phyloP scores from a whole-genome alignment of 257 asterid species.

The Solanum lycopersicoides region DNA sequence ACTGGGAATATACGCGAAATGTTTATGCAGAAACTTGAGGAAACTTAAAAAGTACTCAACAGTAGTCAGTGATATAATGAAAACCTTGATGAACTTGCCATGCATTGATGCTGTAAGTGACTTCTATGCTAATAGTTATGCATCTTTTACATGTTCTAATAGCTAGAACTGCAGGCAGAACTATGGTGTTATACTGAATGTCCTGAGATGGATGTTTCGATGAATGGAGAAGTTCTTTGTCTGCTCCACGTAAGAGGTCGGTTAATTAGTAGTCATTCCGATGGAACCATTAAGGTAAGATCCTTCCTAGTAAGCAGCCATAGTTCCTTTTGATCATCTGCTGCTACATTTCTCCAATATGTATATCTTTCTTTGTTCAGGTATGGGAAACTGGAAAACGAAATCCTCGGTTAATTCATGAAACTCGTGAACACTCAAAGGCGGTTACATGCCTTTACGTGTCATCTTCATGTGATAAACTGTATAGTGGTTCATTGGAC shows the following conservation, averaged over 20 bases:
- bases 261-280: slow-evolving; percentile 63
- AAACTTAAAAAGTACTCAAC: slow-evolving; percentile 53
- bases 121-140: background rate
- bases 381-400: slow-evolving; percentile 67
- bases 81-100: slow-evolving; percentile 59
- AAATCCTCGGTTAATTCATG: slow-evolving; percentile 51
- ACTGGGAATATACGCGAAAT: slow-evolving; percentile 43
- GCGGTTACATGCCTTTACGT: slow-evolving; percentile 60
- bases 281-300: slow-evolving; percentile 72
- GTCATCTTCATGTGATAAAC: slow-evolving; percentile 45
- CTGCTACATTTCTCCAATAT: background rate
- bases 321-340: background rate
- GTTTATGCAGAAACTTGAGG: slow-evolving; percentile 49
- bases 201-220: slow-evolving; percentile 47
- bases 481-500: slow-evolving; percentile 73
- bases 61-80: slow-evolving; percentile 48
- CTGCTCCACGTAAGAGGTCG: slow-evolving; percentile 41
- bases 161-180: slow-evolving; percentile 43
- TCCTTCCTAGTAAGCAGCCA: background rate
- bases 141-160: background rate
- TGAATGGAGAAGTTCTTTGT: slow-evolving; percentile 72
- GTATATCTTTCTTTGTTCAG: slow-evolving; percentile 14
- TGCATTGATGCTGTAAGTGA: slow-evolving; percentile 58
- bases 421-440: slow-evolving; percentile 64
- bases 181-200: slow-evolving; percentile 67